Conservation (phyloP, 352 stramenopile species). For the Phytopythium sindhum region DNA sequence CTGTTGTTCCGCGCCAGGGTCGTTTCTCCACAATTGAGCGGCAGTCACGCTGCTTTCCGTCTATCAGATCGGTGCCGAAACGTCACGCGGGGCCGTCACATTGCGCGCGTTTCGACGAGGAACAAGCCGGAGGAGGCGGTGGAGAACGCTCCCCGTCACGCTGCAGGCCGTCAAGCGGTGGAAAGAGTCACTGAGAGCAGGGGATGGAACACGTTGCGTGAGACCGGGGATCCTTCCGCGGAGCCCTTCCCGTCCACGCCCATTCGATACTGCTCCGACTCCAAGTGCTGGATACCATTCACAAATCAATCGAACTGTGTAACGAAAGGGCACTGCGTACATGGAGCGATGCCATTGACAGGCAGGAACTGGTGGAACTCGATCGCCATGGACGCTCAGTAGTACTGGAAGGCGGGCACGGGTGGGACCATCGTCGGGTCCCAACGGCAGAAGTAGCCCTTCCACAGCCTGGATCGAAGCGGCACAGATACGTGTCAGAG, state of each 20-base stretch:
- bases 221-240: not conserved
- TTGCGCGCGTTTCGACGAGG: not conserved
- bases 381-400: slow-evolving; percentile 29
- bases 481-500: not conserved
- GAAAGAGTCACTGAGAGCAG: not conserved
- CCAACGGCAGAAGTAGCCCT: slow-evolving; percentile 84
- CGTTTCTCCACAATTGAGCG: not conserved
- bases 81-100: not conserved
- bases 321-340: too few species aligned
- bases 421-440: slow-evolving; percentile 75
- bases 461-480: slow-evolving; percentile 60
- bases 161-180: not conserved
- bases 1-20: not conserved
- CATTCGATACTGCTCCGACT: not conserved
- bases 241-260: not conserved
- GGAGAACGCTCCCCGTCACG: not conserved
- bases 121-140: not conserved
- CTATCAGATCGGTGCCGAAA: not conserved
- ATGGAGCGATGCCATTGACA: not conserved
- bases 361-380: not conserved
- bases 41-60: not conserved
- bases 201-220: not conserved
- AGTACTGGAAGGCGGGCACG: slow-evolving; percentile 65
- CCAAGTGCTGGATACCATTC: not conserved
- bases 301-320: not conserved